A percentile compares a stretch with the other conserved stretches of the same genome.
Evolutionary conservation across 2,329 filamentous ascomycete species (phyloP).

Genomic region (Aspergillus sp.): DNA sequence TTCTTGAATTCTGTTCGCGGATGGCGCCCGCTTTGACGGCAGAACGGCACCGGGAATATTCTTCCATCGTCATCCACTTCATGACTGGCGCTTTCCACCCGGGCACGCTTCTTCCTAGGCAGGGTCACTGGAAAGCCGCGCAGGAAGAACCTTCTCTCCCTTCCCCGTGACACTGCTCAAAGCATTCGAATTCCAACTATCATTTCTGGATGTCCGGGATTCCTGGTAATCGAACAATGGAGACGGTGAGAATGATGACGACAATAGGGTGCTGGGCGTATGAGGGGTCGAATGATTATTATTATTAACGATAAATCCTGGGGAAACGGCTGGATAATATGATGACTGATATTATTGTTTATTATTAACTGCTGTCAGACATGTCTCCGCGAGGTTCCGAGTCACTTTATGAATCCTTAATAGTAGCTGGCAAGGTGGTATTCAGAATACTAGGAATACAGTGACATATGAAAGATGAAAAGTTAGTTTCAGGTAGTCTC

Average conservation of each 20-base stretch:
- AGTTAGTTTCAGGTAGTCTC: neutral
- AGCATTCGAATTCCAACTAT: no score
- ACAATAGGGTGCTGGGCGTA: neutral
- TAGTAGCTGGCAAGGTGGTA: no score
- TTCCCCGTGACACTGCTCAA: no score
- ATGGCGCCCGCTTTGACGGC: slow-evolving; percentile 2
- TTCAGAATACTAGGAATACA: no score
- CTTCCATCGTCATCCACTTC: neutral
- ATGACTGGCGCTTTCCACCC: neutral
- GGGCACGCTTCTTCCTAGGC: no score
- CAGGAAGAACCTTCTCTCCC: neutral
- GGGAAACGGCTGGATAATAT: no score
- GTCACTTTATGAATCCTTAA: neutral
- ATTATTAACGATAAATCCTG: no score
- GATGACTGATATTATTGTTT: no score
- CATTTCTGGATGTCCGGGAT: no score
- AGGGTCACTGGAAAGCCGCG: neutral
- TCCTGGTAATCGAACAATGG: no score
- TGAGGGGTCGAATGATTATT: neutral
- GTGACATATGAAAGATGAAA: no score
- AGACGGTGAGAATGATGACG: neutral
- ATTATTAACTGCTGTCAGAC: no score
- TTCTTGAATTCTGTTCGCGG: slow-evolving; percentile 13
- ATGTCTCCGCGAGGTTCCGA: neutral
- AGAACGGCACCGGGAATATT: slow-evolving; percentile 9